phyloP scores from a whole-genome alignment of 1,284 basidiomycete genomes.

The Ustilago loliicola region DNA sequence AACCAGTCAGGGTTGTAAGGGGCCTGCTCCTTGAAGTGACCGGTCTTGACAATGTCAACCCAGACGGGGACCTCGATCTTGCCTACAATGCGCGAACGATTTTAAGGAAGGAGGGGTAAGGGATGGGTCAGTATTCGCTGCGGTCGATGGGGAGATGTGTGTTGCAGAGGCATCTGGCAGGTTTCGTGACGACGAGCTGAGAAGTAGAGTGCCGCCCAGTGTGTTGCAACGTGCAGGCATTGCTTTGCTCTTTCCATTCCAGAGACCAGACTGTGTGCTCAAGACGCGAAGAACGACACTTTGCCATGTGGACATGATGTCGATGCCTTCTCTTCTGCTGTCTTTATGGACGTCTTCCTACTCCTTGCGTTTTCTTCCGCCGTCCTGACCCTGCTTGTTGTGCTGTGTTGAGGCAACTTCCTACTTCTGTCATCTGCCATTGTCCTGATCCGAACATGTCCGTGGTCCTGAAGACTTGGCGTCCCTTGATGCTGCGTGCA shows the following conservation, averaged over 20 bases:
- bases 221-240: not conserved
- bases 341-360: too few species aligned
- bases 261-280: too few species aligned
- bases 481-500: not conserved
- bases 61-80: constrained; percentile 98
- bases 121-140: constrained; percentile 9
- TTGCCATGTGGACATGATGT: too few species aligned
- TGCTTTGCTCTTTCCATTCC: too few species aligned
- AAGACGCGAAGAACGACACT: not conserved
- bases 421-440: not conserved
- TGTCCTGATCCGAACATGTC: not conserved
- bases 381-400: not conserved
- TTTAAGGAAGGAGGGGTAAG: not conserved
- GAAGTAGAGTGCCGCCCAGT: not conserved
- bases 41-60: constrained; percentile 99
- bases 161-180: constrained; percentile 7
- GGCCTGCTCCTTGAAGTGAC: constrained; percentile 96
- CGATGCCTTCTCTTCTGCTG: too few species aligned
- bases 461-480: too few species aligned
- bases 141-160: not conserved
- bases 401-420: not conserved
- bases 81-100: constrained; percentile 71
- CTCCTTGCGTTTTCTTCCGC: not conserved
- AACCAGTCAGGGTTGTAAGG: constrained; percentile 99
- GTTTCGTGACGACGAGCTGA: not conserved